Evolutionary conservation across 1,139 yeast species (phyloP).

Genomic region (Blastobotrys illinoisensis): DNA sequence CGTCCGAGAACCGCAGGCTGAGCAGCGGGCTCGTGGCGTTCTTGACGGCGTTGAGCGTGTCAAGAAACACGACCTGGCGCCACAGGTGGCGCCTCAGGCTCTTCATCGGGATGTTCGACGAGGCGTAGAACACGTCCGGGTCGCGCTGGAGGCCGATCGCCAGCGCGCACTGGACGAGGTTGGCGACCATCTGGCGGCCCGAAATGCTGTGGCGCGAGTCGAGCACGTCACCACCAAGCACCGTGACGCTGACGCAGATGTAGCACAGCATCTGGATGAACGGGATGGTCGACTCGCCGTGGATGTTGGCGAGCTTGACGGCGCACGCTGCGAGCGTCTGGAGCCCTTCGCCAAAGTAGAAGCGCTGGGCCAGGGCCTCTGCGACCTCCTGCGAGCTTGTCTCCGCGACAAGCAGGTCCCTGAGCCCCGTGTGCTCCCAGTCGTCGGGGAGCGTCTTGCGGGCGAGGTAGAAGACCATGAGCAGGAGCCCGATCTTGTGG

Average conservation of each 20-base stretch:
- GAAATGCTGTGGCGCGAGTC: constrained; percentile 12
- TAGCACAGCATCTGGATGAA: constrained; percentile 16
- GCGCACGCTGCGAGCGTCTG: constrained; percentile 4
- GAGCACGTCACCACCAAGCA: constrained; percentile 13
- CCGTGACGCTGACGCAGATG: constrained; percentile 12
- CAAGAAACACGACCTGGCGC: constrained; percentile 20
- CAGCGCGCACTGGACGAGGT: constrained; percentile 16
- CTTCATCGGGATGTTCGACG: constrained; percentile 1
- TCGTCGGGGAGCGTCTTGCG: constrained; percentile 11
- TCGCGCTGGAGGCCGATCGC: constrained; percentile 22
- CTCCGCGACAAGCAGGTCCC: background rate
- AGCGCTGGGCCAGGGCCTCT: background rate
- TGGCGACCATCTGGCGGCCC: constrained; percentile 10
- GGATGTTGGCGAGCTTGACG: constrained; percentile 9
- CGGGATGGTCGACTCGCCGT: constrained; percentile 16
- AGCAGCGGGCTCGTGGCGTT: constrained; percentile 16
- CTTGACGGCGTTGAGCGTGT: constrained; percentile 16
- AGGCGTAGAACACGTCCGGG: constrained; percentile 13
- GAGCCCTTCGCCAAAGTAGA: constrained; percentile 5
- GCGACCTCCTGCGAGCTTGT: background rate
- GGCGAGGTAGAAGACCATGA: constrained; percentile 16
- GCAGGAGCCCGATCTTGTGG: constrained; percentile 19
- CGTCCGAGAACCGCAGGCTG: constrained; percentile 17
- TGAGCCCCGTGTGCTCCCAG: constrained; percentile 6
- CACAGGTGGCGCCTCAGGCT: constrained; percentile 20